Base-by-base conservation (phyloP, 495 filamentous ascomycete species). In the Podospora bellae-mahoneyi region DNA sequence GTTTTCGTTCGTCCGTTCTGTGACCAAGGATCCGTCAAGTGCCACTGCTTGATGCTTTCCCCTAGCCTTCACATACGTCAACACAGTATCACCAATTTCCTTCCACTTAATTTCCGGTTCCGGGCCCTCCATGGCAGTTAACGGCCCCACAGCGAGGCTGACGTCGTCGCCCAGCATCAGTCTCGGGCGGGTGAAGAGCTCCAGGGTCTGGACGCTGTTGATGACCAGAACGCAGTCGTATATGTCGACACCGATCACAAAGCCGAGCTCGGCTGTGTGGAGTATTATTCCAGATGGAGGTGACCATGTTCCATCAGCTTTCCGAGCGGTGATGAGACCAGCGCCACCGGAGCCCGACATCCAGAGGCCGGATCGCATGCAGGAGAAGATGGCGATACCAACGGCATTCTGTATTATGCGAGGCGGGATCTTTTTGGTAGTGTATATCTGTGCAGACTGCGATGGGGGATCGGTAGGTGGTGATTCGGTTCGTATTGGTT, bases 221-320 rank as follows among this genome's bases (percentile, higher is more conserved):
- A 97, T 93, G 5, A 97, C 88, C 0, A 97, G 84, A 20, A 97
- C 89, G 74, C 93, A 96, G 74, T 97, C 93, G 82, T 97, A 97
- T 66, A 96, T 92, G 71, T 97, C 93, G 34, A 96, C 91, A 2
- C 92, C 93, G 2, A 93, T 89, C 28, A 94, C 83, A 74, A 97
- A 97, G n/a, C 92, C 92, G 26, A 96, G 79, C 3, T 89, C 92
- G 1, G 91, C 88, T 1, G 93, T 96, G 75, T 97, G 93, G 34
- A 97, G 84, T 77, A 96, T 82, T 69, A 97, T 92, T 44, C 91
- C 93, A 16, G 91, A 93, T 3, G 93, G 93, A 3, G 92, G 91
- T 62, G 90, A 93, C 93, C 93, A 97, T 72, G 88, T 88, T 3
- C 93, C 92, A 66, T 93, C 91, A 39, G 89, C 88, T 72, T 89